Percentiles rank a stretch among this genome's conserved stretches.
phyloP scores from a whole-genome alignment of 2,329 filamentous ascomycete species.

The Bipolaris sorokiniana region DNA sequence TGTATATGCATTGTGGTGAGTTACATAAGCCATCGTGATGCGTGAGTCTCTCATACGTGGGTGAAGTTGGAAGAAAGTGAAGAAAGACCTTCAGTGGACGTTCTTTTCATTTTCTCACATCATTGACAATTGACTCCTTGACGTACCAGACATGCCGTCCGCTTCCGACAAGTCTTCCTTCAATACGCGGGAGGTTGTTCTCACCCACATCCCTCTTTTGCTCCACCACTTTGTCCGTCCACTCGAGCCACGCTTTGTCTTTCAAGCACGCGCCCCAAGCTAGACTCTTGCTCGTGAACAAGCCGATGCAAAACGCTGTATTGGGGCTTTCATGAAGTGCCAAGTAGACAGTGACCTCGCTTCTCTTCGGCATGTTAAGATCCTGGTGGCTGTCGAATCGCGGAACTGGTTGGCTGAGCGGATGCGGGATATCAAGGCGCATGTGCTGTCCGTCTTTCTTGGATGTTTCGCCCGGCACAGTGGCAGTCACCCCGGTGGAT shows the following conservation, averaged over 20 bases:
- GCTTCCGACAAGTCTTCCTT: constrained; percentile 23
- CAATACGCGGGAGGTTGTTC: constrained; percentile 19
- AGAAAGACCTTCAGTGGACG: too few relatives aligned
- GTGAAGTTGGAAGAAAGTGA: neutral
- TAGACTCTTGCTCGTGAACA: constrained; percentile 23
- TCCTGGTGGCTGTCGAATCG: constrained; percentile 13
- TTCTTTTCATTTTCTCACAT: neutral
- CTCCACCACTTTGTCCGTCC: constrained; percentile 18
- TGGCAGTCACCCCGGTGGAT: constrained; percentile 18
- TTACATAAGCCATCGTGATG: too few relatives aligned
- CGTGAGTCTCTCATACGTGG: neutral
- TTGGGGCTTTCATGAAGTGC: constrained; percentile 25
- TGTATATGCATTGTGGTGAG: too few relatives aligned
- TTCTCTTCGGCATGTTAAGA: neutral
- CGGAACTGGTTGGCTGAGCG: constrained; percentile 11
- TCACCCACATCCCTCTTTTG: constrained; percentile 18
- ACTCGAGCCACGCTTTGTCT: constrained; percentile 26
- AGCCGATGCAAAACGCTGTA: constrained; percentile 24
- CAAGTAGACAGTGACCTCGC: constrained; percentile 19
- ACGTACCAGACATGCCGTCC: constrained; percentile 27
- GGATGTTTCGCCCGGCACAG: constrained; percentile 12
- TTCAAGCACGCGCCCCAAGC: constrained; percentile 37
- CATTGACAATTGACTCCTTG: constrained; percentile 9
- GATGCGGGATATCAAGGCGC: constrained; percentile 33
- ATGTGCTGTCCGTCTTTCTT: constrained; percentile 13